Conservation (phyloP, 352 stramenopile species). For the Pythium diclinum region DNA sequence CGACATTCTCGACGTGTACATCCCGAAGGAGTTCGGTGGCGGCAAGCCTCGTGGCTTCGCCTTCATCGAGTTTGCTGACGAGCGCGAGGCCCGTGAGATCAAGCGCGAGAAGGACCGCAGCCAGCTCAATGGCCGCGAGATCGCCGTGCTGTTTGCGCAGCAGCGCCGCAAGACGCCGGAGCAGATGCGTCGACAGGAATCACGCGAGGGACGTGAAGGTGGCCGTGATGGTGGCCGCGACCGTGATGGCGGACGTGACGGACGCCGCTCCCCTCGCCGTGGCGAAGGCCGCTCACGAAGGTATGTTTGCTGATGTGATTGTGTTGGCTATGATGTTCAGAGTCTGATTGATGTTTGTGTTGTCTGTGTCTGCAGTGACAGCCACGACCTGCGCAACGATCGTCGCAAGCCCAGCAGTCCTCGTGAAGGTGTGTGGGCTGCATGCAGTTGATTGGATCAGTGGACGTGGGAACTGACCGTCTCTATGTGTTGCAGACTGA, state of each 20-base stretch:
- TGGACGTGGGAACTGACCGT: background rate
- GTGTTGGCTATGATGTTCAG: background rate
- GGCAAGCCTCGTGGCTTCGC: conserved; percentile 69
- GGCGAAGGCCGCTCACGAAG: conserved; percentile 2
- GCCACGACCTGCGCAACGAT: conserved; percentile 6
- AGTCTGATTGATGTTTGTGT: background rate
- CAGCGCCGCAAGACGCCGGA: conserved; percentile 74
- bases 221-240: background rate
- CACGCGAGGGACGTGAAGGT: background rate
- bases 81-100: conserved; percentile 56
- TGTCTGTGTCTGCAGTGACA: conserved; percentile 3
- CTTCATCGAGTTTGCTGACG: conserved; percentile 74
- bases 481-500: background rate
- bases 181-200: conserved; percentile 51
- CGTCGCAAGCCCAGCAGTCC: conserved; percentile 11
- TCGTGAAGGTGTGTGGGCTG: conserved; percentile 9
- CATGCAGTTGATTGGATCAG: background rate
- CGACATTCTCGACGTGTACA: conserved; percentile 43
- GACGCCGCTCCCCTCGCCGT: conserved; percentile 25
- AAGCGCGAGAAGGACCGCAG: conserved; percentile 77
- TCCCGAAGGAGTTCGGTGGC: conserved; percentile 36
- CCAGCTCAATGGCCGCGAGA: conserved; percentile 61
- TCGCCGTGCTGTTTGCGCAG: conserved; percentile 76
- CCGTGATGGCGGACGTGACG: background rate
- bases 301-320: background rate